Conservation (phyloP, 1,139 yeast genomes). For the Kodamaea anthophila region DNA sequence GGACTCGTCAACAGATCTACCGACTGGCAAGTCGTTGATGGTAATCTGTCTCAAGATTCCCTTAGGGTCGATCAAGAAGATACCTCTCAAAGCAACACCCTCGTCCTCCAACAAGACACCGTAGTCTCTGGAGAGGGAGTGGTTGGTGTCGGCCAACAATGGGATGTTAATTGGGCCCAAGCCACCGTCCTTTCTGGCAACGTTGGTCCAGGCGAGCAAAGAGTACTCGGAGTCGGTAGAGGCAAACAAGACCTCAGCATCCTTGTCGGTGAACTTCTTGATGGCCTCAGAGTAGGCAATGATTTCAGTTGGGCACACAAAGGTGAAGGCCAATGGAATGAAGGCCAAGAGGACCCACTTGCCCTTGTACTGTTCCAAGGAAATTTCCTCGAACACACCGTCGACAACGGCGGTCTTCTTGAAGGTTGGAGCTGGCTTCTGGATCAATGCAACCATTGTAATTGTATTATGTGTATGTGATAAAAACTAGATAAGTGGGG, state of each 20-base stretch:
- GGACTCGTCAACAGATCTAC: slow-evolving; percentile 97
- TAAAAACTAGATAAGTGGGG: slow-evolving; percentile 1
- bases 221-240: slow-evolving; percentile 98
- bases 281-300: slow-evolving; percentile 96
- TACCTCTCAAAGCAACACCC: slow-evolving; percentile 96
- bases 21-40: slow-evolving; percentile 97
- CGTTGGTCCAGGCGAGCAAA: slow-evolving; percentile 95
- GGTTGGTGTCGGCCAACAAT: slow-evolving; percentile 94
- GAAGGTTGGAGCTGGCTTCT: slow-evolving; percentile 94
- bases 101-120: slow-evolving; percentile 95
- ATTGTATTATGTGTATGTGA: slow-evolving; percentile 1
- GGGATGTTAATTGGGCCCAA: slow-evolving; percentile 93
- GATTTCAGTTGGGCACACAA: slow-evolving; percentile 98
- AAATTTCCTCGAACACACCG: slow-evolving; percentile 90
- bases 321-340: slow-evolving; percentile 98
- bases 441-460: slow-evolving; percentile 81
- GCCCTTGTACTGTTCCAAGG: slow-evolving; percentile 93
- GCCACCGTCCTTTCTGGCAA: slow-evolving; percentile 96
- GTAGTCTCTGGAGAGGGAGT: slow-evolving; percentile 87
- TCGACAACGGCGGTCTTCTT: slow-evolving; percentile 94
- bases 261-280: slow-evolving; percentile 81
- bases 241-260: slow-evolving; percentile 86
- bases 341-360: slow-evolving; percentile 96
- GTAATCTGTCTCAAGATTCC: slow-evolving; percentile 93
- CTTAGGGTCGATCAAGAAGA: slow-evolving; percentile 94